These are phyloP conservation scores for Bipolaris sorokiniana DNA, from an alignment of 2,329 filamentous ascomycete species.

Conservation along the genomic window DNA sequence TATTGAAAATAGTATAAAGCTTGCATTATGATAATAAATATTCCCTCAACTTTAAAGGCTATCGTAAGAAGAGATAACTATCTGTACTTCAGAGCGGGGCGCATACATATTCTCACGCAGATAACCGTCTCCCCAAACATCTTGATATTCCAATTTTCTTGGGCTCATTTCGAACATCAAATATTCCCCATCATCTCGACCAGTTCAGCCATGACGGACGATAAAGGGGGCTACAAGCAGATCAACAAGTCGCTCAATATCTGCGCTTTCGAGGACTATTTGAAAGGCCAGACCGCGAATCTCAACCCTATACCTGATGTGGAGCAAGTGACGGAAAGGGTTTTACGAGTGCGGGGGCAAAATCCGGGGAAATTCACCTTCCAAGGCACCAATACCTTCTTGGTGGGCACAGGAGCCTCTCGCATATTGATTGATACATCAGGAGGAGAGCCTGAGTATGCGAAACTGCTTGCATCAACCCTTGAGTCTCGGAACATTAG, in stretches of 20 bases:
- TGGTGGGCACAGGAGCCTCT: conserved; percentile 1
- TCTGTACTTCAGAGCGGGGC: background rate
- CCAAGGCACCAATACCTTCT: conserved; percentile 10
- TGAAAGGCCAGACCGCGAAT: conserved; percentile 47
- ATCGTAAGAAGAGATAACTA: background rate
- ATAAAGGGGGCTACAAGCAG: conserved; percentile 51
- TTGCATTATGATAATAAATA: background rate
- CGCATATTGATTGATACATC: conserved; percentile 74
- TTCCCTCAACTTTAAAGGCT: background rate
- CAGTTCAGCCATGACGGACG: background rate
- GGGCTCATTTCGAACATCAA: background rate
- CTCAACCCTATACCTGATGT: conserved; percentile 51
- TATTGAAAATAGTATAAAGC: background rate
- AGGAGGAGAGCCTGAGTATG: conserved; percentile 38
- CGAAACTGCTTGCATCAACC: conserved; percentile 41
- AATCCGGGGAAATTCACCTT: conserved; percentile 50
- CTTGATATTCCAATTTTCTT: background rate
- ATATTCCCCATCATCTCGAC: conserved; percentile 57
- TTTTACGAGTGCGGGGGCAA: conserved; percentile 55
- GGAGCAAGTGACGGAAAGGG: conserved; percentile 51
- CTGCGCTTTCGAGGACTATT: conserved; percentile 58
- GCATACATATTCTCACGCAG: background rate
- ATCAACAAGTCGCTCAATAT: conserved; percentile 59
- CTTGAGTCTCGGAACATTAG: conserved; percentile 37
- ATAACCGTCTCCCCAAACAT: background rate